phyloP scores from a whole-genome alignment of 345 rosid genomes.

The Gossypioides kirkii region DNA sequence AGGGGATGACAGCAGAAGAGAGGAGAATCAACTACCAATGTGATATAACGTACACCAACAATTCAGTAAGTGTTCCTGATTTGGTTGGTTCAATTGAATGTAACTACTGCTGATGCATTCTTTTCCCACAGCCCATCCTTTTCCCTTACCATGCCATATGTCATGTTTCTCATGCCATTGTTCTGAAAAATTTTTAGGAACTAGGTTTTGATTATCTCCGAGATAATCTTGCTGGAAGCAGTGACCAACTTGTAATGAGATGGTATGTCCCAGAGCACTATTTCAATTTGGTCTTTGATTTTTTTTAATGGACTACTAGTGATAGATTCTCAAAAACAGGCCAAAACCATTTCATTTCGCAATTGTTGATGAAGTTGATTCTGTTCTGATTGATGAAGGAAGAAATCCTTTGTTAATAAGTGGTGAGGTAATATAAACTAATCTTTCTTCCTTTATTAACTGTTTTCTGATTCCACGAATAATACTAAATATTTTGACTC shows the following conservation, averaged over 20 bases:
- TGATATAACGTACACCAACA: conserved; percentile 92
- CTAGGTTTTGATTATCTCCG: conserved; percentile 99
- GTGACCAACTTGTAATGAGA: conserved; percentile 92
- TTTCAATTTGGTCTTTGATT: conserved; percentile 6
- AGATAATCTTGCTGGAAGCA: conserved; percentile 78
- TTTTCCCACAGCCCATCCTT: background rate
- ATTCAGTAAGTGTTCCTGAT: conserved; percentile 55
- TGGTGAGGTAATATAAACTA: conserved; percentile 66
- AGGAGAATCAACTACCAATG: conserved; percentile 75
- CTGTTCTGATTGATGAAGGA: conserved; percentile 97
- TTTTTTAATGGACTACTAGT: conserved; percentile 15
- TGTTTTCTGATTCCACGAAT: background rate
- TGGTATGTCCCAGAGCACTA: conserved; percentile 45
- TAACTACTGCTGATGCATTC: background rate
- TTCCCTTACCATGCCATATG: background rate
- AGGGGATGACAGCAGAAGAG: conserved; percentile 75
- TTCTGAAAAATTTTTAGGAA: conserved; percentile 49
- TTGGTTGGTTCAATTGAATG: conserved; percentile 14
- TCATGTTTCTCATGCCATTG: conserved; percentile 13
- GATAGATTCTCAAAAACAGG: conserved; percentile 41
- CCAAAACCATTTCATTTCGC: conserved; percentile 96
- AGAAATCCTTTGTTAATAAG: conserved; percentile 94
- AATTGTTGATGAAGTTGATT: conserved; percentile 96
- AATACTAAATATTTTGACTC: conserved; percentile 2
- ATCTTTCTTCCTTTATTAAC: background rate